A percentile compares a stretch with the other conserved stretches of the same genome.
Conservation (phyloP, 371 early-diverging fungal species). For the Syncephalastrum monosporum region DNA sequence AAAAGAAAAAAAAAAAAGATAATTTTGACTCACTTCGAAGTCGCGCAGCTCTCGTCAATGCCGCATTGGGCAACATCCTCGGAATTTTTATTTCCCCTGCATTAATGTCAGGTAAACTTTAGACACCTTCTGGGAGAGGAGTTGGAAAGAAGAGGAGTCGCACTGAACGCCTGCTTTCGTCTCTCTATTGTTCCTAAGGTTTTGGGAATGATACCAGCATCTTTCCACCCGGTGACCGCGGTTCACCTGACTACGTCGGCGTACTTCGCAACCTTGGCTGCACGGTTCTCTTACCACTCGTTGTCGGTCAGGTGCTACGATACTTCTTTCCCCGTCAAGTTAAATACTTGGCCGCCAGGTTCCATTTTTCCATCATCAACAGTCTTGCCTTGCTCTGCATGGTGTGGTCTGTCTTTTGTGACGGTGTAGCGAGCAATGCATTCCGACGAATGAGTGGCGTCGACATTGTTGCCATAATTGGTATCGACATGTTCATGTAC, state of each 20-base stretch:
- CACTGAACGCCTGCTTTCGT: conserved; percentile 12
- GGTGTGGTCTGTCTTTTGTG: conserved; percentile 76
- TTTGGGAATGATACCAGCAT: conserved; percentile 36
- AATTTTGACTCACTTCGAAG: not conserved
- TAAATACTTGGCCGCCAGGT: conserved; percentile 35
- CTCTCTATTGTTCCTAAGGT: conserved; percentile 24
- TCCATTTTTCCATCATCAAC: conserved; percentile 60
- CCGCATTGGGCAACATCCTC: conserved; percentile 69
- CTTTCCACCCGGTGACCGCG: conserved; percentile 40
- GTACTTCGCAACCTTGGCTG: conserved; percentile 58
- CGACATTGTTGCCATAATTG: conserved; percentile 59
- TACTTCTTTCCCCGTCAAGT: conserved; percentile 49
- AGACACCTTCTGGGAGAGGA: too few relatives aligned
- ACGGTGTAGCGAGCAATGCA: conserved; percentile 64
- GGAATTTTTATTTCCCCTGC: conserved; percentile 70
- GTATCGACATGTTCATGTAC: conserved; percentile 53
- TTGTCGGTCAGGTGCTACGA: conserved; percentile 67
- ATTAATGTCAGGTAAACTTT: conserved; percentile 48
- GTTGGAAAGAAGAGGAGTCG: too few relatives aligned
- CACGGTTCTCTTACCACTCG: conserved; percentile 65
- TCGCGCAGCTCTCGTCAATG: conserved; percentile 59
- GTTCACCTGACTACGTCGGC: conserved; percentile 48
- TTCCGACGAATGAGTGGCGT: conserved; percentile 47
- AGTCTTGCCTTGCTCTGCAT: conserved; percentile 50
- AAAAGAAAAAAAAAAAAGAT: not conserved